Evolutionary conservation across 352 stramenopile genomes (phyloP).

Genomic region (Pythium plurisporium): DNA sequence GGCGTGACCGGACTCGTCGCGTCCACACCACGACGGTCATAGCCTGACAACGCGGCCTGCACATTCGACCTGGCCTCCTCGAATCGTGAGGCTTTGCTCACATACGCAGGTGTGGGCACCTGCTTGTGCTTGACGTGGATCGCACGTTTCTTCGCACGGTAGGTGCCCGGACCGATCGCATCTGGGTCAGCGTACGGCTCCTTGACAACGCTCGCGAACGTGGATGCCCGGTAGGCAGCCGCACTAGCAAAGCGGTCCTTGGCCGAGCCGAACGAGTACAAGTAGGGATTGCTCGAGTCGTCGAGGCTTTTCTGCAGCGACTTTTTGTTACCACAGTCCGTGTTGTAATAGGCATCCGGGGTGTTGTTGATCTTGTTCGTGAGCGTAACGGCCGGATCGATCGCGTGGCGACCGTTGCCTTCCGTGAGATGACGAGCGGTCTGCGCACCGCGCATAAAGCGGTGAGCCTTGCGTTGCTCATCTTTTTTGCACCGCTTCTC

Average conservation of each 20-base stretch:
- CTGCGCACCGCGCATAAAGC: constrained; percentile 41
- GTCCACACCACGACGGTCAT: not conserved
- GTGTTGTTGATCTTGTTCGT: constrained; percentile 42
- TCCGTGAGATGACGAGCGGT: constrained; percentile 19
- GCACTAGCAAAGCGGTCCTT: constrained; percentile 67
- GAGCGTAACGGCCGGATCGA: constrained; percentile 40
- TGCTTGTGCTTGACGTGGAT: constrained; percentile 64
- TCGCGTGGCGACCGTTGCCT: constrained; percentile 31
- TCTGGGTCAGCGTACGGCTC: constrained; percentile 62
- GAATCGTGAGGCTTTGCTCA: constrained; percentile 53
- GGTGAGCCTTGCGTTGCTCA: constrained; percentile 51
- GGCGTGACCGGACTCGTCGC: not conserved
- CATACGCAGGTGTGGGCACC: constrained; percentile 45
- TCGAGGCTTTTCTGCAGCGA: constrained; percentile 44
- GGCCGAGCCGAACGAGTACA: constrained; percentile 51
- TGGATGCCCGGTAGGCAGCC: constrained; percentile 57
- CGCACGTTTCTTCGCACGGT: constrained; percentile 48
- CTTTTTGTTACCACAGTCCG: constrained; percentile 59
- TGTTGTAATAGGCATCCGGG: constrained; percentile 59
- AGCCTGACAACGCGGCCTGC: constrained; percentile 29
- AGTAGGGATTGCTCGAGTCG: constrained; percentile 44
- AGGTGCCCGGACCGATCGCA: constrained; percentile 53
- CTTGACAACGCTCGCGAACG: constrained; percentile 67
- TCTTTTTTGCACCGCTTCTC: constrained; percentile 61
- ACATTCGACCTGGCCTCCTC: constrained; percentile 55